Conservation (phyloP, 2,329 filamentous ascomycete genomes). For the Venturia effusa region DNA sequence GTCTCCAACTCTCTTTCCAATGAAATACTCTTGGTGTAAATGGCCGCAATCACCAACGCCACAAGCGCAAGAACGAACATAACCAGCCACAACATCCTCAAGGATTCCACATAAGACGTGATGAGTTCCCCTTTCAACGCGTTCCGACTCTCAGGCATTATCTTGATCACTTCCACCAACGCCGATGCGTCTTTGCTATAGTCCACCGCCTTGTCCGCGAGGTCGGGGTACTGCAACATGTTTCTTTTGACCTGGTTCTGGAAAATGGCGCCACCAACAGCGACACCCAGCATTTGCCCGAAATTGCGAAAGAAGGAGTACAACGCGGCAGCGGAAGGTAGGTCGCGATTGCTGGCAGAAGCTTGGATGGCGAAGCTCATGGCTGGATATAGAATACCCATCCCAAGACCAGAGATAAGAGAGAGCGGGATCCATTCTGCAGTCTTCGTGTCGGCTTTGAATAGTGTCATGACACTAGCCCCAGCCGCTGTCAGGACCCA, state of each 20-base stretch:
- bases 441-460: background rate
- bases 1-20: slow-evolving; percentile 11
- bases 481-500: background rate
- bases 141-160: slow-evolving; percentile 32
- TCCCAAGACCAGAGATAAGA: background rate
- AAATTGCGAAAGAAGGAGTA: background rate
- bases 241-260: slow-evolving; percentile 15
- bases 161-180: slow-evolving; percentile 47
- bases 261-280: background rate
- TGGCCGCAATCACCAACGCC: slow-evolving; percentile 36
- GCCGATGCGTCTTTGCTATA: slow-evolving; percentile 49
- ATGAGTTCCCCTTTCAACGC: slow-evolving; percentile 33
- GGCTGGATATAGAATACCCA: background rate
- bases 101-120: slow-evolving; percentile 41
- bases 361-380: slow-evolving; percentile 4
- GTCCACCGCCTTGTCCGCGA: slow-evolving; percentile 36
- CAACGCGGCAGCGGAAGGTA: background rate
- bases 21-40: slow-evolving; percentile 37
- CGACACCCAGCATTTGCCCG: slow-evolving; percentile 1
- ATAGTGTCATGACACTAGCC: background rate
- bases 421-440: background rate
- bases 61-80: slow-evolving; percentile 38
- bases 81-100: slow-evolving; percentile 48
- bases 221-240: slow-evolving; percentile 31
- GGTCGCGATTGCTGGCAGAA: slow-evolving; percentile 9